Evolutionary conservation across 2,329 filamentous ascomycete genomes (phyloP).

Genomic region (Setomelanomma holmii): DNA sequence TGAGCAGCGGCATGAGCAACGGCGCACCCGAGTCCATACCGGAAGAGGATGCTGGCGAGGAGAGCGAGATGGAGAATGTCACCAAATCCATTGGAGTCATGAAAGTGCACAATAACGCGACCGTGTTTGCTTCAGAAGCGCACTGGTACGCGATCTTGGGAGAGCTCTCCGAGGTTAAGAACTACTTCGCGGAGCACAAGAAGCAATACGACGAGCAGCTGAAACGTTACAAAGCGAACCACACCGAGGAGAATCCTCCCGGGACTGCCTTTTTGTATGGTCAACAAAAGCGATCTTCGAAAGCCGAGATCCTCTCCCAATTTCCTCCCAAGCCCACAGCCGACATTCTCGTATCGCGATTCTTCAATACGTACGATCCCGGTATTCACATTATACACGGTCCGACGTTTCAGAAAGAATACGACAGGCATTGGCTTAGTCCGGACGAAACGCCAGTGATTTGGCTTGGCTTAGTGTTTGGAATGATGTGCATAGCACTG

Average conservation of each 20-base stretch:
- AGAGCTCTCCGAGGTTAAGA: constrained; percentile 88
- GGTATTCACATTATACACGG: constrained; percentile 65
- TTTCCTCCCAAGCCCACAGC: constrained; percentile 83
- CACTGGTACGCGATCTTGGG: constrained; percentile 62
- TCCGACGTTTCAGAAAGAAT: constrained; percentile 78
- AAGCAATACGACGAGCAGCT: constrained; percentile 86
- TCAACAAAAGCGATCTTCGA: constrained; percentile 71
- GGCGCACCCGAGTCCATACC: constrained; percentile 62
- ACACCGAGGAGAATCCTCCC: constrained; percentile 61
- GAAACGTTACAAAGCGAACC: constrained; percentile 74
- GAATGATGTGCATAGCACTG: constrained; percentile 78
- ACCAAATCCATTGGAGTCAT: constrained; percentile 60
- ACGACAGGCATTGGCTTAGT: constrained; percentile 73
- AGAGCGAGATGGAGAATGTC: constrained; percentile 68
- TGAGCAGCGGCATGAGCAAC: constrained; percentile 62
- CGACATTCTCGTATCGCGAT: constrained; percentile 84
- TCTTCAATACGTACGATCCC: constrained; percentile 83
- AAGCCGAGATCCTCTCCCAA: constrained; percentile 77
- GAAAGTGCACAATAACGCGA: constrained; percentile 59
- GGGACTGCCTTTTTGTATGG: constrained; percentile 83
- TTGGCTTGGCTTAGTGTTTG: constrained; percentile 80
- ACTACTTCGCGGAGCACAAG: constrained; percentile 84
- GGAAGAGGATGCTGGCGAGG: constrained; percentile 61
- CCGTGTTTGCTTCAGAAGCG: constrained; percentile 58
- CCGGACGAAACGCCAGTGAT: constrained; percentile 75